Evolutionary conservation across 1,284 basidiomycete species (phyloP).

Genomic region (Cryptococcus sp.): DNA sequence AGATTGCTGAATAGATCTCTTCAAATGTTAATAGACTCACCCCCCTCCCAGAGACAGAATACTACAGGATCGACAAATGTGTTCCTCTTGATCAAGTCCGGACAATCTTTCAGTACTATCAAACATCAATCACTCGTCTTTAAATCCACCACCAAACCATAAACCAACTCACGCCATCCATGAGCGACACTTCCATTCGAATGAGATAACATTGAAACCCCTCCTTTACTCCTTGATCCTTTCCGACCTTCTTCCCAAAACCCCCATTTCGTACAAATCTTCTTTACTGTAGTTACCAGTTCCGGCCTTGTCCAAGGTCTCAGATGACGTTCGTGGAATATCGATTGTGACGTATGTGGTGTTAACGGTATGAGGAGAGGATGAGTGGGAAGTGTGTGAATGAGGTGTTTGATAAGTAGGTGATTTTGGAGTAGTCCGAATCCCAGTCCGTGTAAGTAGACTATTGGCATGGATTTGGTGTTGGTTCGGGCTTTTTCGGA

Average conservation of each 20-base stretch:
- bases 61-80: constrained; percentile 78
- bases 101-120: constrained; percentile 65
- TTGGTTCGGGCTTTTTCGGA: constrained; percentile 39
- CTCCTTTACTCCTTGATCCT: constrained; percentile 34
- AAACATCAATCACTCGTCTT: not conserved
- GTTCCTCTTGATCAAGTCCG: constrained; percentile 63
- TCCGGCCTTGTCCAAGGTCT: constrained; percentile 62
- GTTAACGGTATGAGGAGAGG: constrained; percentile 75
- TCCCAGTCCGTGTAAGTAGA: constrained; percentile 83
- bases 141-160: not conserved
- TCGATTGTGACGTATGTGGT: constrained; percentile 75
- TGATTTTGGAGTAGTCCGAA: constrained; percentile 59
- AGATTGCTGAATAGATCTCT: not conserved
- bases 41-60: constrained; percentile 84
- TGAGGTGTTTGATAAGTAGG: constrained; percentile 44
- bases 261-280: constrained; percentile 59
- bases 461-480: constrained; percentile 59
- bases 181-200: constrained; percentile 58
- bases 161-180: constrained; percentile 35
- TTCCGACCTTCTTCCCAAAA: constrained; percentile 49
- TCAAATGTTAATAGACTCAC: constrained; percentile 4
- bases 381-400: constrained; percentile 56
- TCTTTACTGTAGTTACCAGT: constrained; percentile 58
- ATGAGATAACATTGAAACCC: constrained; percentile 75
- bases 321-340: constrained; percentile 70